Conservation (phyloP, 768 basidiomycete species). For the Amanita rubescens region DNA sequence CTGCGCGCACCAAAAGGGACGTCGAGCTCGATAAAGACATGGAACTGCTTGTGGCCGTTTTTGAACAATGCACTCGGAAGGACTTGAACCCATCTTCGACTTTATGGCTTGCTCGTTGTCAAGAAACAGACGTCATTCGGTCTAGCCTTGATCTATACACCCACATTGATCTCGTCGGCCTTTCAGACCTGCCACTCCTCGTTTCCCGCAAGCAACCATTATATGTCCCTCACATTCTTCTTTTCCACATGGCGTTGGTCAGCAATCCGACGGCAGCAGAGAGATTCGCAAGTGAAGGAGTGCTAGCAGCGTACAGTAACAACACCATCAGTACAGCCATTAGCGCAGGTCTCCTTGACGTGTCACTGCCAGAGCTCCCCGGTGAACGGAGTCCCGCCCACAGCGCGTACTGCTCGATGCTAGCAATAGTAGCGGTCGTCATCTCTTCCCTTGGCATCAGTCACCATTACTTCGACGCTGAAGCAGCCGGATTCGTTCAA, state of each 20-base stretch:
- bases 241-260: slow-evolving; percentile 83
- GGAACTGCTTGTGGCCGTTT: slow-evolving; percentile 75
- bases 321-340: slow-evolving; percentile 74
- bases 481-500: slow-evolving; percentile 81
- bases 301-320: slow-evolving; percentile 76
- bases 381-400: slow-evolving; percentile 77
- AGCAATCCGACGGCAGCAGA: slow-evolving; percentile 74
- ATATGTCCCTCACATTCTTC: slow-evolving; percentile 71
- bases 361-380: slow-evolving; percentile 59
- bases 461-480: slow-evolving; percentile 75
- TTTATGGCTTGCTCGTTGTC: slow-evolving; percentile 73
- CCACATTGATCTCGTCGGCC: slow-evolving; percentile 60
- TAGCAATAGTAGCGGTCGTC: slow-evolving; percentile 70
- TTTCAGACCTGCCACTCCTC: slow-evolving; percentile 58
- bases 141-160: slow-evolving; percentile 68
- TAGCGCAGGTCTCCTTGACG: slow-evolving; percentile 65
- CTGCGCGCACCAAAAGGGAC: slow-evolving; percentile 49
- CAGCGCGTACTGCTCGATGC: slow-evolving; percentile 75
- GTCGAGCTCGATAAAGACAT: slow-evolving; percentile 73
- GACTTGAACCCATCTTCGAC: slow-evolving; percentile 64
- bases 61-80: slow-evolving; percentile 67
- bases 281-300: slow-evolving; percentile 75
- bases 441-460: slow-evolving; percentile 53
- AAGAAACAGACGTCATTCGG: slow-evolving; percentile 74
- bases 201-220: slow-evolving; percentile 56